Base-by-base conservation (phyloP, 2,329 filamentous ascomycete genomes). In the Aspergillus sp. region DNA sequence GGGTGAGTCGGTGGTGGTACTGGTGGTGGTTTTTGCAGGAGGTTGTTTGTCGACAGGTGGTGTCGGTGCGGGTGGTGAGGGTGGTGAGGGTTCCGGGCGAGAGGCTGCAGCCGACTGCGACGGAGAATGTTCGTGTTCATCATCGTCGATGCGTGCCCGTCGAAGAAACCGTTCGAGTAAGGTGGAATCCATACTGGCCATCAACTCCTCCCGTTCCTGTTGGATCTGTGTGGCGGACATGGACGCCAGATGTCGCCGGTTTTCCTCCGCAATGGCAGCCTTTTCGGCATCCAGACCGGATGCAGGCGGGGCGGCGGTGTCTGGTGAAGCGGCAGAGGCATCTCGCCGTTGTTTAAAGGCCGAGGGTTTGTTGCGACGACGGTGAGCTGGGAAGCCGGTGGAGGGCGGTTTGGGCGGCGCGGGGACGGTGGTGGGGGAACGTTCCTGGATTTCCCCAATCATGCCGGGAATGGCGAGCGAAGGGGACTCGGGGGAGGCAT, bases 321-420 rank as follows among this genome's bases (percentile, higher is more conserved):
- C 8, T 22, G 45, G 7, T 1, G 41, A 7, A 47, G 52, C 50
- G 43, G 53, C 44, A 1, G 54, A 59, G 17, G 63, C 17, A 32
- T 56, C 35, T 51, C 58, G 50, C 24, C 85, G 82, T 64, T 89
- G 85, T 68, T 90, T 95, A 76, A 96, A 96, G 1, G 87, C 82
- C 1, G 91, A 96, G 7, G 82, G 73, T 52, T 82, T 81, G 51
- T 78, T 80, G 59, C 92, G 85, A 68, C 89, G 90, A 70, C 88
- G 94, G 70, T 91, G 92, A 53, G 86, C 84, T n/a, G 94, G 94
- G 61, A 97, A 97, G 1, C 94, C 94, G 11, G 82, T 85, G 78
- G 79, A 78, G 8, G 87, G 85, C 4, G 88, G 79, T 57, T 83
- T 85, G 4, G 73, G 66, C 30, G 74, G 61, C 11, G 68, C 20